phyloP scores from a whole-genome alignment of 2,329 filamentous ascomycete genomes.

The Alternaria sp. region DNA sequence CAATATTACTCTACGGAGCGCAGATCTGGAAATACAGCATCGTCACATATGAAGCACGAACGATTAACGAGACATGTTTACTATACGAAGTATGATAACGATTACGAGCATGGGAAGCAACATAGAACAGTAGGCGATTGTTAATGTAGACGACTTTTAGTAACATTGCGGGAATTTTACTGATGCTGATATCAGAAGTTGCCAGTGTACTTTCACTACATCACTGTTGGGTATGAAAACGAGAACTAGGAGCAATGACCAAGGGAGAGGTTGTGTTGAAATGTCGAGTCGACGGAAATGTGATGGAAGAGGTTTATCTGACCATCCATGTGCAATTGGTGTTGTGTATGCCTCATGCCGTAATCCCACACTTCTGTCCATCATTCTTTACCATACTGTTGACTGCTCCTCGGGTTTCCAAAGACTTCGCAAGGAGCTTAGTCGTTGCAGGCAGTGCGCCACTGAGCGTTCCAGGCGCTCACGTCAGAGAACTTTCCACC shows the following conservation, averaged over 20 bases:
- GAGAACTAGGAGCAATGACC: background rate
- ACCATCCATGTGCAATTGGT: background rate
- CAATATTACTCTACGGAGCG: background rate
- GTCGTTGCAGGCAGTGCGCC: constrained; percentile 1
- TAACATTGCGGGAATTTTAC: background rate
- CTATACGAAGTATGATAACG: constrained; percentile 4
- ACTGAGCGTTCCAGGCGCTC: constrained; percentile 3
- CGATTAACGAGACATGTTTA: constrained; percentile 7
- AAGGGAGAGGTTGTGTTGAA: background rate
- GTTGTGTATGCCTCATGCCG: background rate
- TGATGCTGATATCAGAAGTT: background rate
- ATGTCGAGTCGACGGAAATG: background rate
- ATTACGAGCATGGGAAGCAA: background rate
- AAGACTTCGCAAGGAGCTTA: background rate
- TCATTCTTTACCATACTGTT: background rate
- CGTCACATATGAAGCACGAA: constrained; percentile 1
- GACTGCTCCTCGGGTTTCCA: background rate
- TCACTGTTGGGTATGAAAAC: background rate
- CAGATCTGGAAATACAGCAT: constrained; percentile 2
- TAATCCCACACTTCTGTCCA: background rate
- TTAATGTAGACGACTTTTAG: background rate
- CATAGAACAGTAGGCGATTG: background rate
- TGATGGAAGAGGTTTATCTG: background rate
- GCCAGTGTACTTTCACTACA: background rate
- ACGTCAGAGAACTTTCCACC: constrained; percentile 2